Evolutionary conservation across 371 early-diverging fungal species (phyloP).

Genomic region (Blakeslea trispora): DNA sequence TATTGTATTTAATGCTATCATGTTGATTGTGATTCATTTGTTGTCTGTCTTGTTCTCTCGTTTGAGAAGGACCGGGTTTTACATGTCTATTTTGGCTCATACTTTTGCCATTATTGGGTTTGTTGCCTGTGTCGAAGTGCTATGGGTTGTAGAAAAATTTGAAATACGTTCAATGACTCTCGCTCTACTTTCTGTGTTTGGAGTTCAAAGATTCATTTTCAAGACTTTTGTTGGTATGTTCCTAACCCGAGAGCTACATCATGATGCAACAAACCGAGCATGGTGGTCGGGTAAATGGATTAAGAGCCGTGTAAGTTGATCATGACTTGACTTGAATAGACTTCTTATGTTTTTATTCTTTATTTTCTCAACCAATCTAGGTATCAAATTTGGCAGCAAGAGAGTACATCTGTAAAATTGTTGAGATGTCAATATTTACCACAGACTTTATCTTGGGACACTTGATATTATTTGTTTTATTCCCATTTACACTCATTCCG

Average conservation of each 20-base stretch:
- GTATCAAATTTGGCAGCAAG: conserved; percentile 55
- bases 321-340: too few species aligned
- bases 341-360: neutral
- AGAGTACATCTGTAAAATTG: conserved; percentile 84
- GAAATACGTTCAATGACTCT: conserved; percentile 60
- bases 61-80: conserved; percentile 63
- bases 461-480: conserved; percentile 72
- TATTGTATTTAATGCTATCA: conserved; percentile 65
- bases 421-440: conserved; percentile 84
- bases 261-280: conserved; percentile 80
- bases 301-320: conserved; percentile 35
- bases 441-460: conserved; percentile 81
- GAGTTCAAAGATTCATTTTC: conserved; percentile 73
- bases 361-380: conserved; percentile 4
- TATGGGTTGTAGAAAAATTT: conserved; percentile 75
- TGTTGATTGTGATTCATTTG: conserved; percentile 67
- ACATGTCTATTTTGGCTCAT: conserved; percentile 70
- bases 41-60: conserved; percentile 59
- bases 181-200: conserved; percentile 66
- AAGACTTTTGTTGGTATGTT: conserved; percentile 69
- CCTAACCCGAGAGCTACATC: conserved; percentile 78
- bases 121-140: conserved; percentile 58
- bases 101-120: conserved; percentile 61
- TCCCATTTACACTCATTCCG: conserved; percentile 72
- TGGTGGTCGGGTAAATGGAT: conserved; percentile 92